phyloP scores from a whole-genome alignment of 2,329 filamentous ascomycete species.

The Nigrospora oryzae region DNA sequence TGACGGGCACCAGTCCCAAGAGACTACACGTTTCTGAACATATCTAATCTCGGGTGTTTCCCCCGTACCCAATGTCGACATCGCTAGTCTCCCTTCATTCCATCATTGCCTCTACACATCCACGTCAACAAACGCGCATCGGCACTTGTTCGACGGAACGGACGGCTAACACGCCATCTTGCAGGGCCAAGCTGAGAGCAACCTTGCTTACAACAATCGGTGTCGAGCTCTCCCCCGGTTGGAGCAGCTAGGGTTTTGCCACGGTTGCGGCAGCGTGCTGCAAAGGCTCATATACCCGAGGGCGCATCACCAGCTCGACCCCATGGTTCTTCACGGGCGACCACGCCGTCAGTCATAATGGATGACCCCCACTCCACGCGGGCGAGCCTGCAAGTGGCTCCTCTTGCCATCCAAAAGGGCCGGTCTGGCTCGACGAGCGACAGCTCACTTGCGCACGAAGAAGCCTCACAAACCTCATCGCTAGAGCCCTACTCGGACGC shows the following conservation, averaged over 20 bases:
- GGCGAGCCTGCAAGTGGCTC: constrained; percentile 54
- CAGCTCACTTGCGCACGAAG: constrained; percentile 13
- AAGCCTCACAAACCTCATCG: constrained; percentile 15
- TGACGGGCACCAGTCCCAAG: not conserved
- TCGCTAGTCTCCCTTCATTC: not conserved
- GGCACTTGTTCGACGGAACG: too few species aligned
- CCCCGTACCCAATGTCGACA: not conserved
- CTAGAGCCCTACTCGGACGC: constrained; percentile 36
- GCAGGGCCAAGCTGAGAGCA: too few species aligned
- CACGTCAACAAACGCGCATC: too few species aligned
- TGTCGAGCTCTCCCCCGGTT: too few species aligned
- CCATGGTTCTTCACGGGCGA: not conserved
- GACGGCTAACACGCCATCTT: too few species aligned
- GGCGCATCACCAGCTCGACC: not conserved
- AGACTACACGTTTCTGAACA: too few species aligned
- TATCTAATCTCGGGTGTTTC: too few species aligned
- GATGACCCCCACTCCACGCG: constrained; percentile 38
- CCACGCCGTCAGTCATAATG: constrained; percentile 31
- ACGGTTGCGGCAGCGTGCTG: too few species aligned
- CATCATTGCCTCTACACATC: not conserved
- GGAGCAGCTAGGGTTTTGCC: too few species aligned
- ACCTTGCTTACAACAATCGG: too few species aligned
- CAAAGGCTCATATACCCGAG: too few species aligned
- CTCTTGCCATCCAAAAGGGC: constrained; percentile 43
- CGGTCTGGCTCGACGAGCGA: constrained; percentile 18